These are phyloP conservation scores for Phytophthora aleatoria DNA, from an alignment of 352 stramenopile genomes.

Conservation along the genomic window DNA sequence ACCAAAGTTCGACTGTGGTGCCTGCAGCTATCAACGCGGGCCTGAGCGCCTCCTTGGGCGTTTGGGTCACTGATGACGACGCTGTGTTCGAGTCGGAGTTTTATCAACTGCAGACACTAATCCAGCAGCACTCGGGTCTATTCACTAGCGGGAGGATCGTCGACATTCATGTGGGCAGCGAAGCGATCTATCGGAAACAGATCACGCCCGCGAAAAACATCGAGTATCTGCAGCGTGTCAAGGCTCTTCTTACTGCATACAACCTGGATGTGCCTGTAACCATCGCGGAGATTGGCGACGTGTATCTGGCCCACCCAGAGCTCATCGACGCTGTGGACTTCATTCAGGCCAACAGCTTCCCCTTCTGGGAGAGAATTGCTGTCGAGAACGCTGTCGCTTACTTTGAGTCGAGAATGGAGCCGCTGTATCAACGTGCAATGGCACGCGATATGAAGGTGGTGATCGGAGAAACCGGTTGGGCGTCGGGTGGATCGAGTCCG, in stretches of 20 bases:
- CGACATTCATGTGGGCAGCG: constrained; percentile 71
- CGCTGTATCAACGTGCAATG: constrained; percentile 39
- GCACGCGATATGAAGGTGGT: constrained; percentile 49
- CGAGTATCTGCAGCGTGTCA: constrained; percentile 47
- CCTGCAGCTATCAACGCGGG: constrained; percentile 49
- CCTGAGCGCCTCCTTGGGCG: constrained; percentile 57
- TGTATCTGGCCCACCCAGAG: constrained; percentile 54
- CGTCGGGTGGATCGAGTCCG: constrained; percentile 39
- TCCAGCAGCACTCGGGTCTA: constrained; percentile 27
- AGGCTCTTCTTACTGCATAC: constrained; percentile 29
- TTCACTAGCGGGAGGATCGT: constrained; percentile 41
- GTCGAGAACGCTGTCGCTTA: constrained; percentile 42
- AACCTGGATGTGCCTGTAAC: constrained; percentile 50
- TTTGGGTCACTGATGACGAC: constrained; percentile 61
- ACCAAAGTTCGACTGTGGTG: constrained; percentile 48
- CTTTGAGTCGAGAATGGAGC: constrained; percentile 46
- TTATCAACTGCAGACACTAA: constrained; percentile 36
- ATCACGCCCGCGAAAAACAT: constrained; percentile 52
- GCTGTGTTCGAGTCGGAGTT: constrained; percentile 51
- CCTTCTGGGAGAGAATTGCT: constrained; percentile 65
- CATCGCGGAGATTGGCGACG: constrained; percentile 71
- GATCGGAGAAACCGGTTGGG: constrained; percentile 77
- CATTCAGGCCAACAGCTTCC: constrained; percentile 66
- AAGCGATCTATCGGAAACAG: constrained; percentile 69
- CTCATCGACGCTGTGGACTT: constrained; percentile 59